Conservation (phyloP, 192 early-diverging fungal species). For the Pilobolus umbonatus region DNA sequence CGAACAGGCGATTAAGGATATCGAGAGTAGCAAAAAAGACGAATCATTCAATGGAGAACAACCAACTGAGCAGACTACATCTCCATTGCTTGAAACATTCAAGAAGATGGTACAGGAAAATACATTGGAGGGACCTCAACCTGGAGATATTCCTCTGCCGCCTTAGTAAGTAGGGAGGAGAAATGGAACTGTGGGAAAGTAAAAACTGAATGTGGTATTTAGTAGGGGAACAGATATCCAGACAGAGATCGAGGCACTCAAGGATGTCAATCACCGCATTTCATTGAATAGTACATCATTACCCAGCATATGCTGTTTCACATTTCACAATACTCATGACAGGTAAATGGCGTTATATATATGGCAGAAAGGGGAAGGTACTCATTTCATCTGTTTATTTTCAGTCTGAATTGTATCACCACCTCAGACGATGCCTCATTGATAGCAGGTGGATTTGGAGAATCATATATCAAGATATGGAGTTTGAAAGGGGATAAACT, state of each 20-base stretch:
- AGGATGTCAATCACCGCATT: slow-evolving; percentile 73
- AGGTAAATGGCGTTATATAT: slow-evolving; percentile 28
- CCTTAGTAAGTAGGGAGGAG: slow-evolving; percentile 53
- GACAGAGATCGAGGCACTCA: slow-evolving; percentile 70
- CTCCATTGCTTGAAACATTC: slow-evolving; percentile 50
- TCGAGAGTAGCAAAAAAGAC: slow-evolving; percentile 37
- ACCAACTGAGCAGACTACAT: slow-evolving; percentile 23
- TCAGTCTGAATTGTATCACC: slow-evolving; percentile 77
- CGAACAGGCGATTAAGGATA: slow-evolving; percentile 68
- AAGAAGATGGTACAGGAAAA: slow-evolving; percentile 59
- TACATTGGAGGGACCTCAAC: slow-evolving; percentile 51
- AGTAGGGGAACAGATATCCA: slow-evolving; percentile 79
- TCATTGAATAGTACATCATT: slow-evolving; percentile 59
- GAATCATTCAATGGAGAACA: not conserved
- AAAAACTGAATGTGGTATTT: not conserved
- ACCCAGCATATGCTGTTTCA: slow-evolving; percentile 92
- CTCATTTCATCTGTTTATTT: not conserved
- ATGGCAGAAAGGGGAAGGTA: not conserved
- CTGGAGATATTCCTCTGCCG: slow-evolving; percentile 65
- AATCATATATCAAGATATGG: slow-evolving; percentile 93
- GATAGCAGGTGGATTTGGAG: slow-evolving; percentile 87
- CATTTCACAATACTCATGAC: slow-evolving; percentile 91
- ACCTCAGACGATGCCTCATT: slow-evolving; percentile 78
- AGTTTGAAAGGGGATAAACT: slow-evolving; percentile 76
- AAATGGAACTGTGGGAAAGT: too few species aligned